Evolutionary conservation across 2,329 filamentous ascomycete genomes (phyloP), one percentile per base, ranked within the genome.

Genomic region (Penicillium sp.): DNA sequence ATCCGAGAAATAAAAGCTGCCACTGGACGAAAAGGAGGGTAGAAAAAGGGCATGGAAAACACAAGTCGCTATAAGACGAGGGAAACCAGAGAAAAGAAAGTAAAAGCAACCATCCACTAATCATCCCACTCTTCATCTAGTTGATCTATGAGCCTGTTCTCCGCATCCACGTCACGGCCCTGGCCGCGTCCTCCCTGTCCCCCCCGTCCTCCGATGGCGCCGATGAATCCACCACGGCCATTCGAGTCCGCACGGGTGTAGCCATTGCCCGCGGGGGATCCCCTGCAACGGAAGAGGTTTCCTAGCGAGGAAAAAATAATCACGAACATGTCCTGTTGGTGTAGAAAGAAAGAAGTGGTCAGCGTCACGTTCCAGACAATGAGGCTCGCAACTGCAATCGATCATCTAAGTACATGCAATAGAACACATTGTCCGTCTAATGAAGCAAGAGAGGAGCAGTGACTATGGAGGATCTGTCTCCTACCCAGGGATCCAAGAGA

Each of bases 71-170:
- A 45, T 23, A 34, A 56, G 41, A 52, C 25, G n/a, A 19, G 21
- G 40, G 15, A 52, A 21, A 46, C 10, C 13, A 27, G 40, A 44
- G 19, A 33, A 51, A 39, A 9, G 36, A 46, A 25, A 27, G 52
- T 4, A 45, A 44, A 11, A 29, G 33, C 6, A 53, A 23, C 27
- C 21, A 41, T 19, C 31, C 5, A 45, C 64, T 57, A 79, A 64
- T 96, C 92, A 66, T 97, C 92, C 93, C 93, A 97, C 72, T 97
- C 92, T 74, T 97, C 93, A 69, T 97, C 94, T 58, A 97, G 81
- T 75, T 97, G 91, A 73, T 97, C 93, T 72, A 99, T 97, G 66
- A 97, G 77, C 61, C 92, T 81, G 74, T 97, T 97, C 76, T 97
- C 94, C 54, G 92, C 92, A 58, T 97, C 93, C 7, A 83, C 75